These are phyloP conservation scores for Alternaria incomplexa DNA, from an alignment of 2,329 filamentous ascomycete species.

Conservation along the genomic window DNA sequence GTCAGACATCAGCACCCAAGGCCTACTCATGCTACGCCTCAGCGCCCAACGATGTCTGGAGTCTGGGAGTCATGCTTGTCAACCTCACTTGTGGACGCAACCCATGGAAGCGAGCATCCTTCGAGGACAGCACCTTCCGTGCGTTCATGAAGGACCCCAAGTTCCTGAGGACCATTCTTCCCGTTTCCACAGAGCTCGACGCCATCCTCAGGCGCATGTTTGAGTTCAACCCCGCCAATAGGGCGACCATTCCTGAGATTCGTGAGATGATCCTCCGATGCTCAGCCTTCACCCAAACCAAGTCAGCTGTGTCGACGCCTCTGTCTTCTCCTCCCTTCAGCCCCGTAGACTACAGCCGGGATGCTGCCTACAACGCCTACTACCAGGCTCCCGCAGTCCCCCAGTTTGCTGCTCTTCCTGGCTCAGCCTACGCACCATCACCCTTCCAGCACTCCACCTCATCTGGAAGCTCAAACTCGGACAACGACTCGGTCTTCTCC, in stretches of 20 bases:
- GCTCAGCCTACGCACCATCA: constrained; percentile 37
- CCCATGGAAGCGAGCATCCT: constrained; percentile 95
- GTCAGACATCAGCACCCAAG: constrained; percentile 76
- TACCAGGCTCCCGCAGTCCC: constrained; percentile 38
- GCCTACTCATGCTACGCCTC: constrained; percentile 81
- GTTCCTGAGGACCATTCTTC: constrained; percentile 92
- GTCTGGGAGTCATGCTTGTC: constrained; percentile 95
- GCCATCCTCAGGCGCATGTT: constrained; percentile 87
- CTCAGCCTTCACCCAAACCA: constrained; percentile 70
- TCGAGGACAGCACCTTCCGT: constrained; percentile 92
- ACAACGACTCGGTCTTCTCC: constrained; percentile 50
- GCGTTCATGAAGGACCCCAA: constrained; percentile 84
- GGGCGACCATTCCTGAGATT: constrained; percentile 82
- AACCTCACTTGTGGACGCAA: constrained; percentile 98
- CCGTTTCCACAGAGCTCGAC: constrained; percentile 88
- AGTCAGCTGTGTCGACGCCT: constrained; percentile 50
- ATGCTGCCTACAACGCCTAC: constrained; percentile 37
- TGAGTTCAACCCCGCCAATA: constrained; percentile 79
- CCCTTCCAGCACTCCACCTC: constrained; percentile 43
- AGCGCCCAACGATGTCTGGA: constrained; percentile 96
- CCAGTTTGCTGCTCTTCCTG: constrained; percentile 40
- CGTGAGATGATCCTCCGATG: constrained; percentile 78
- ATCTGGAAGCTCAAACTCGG: constrained; percentile 48
- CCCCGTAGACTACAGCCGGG: constrained; percentile 47
- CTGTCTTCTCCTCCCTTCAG: constrained; percentile 54